These are phyloP conservation scores for Hamamelis virginiana DNA, from an alignment of 164 flowering plant genomes.

Conservation along the genomic window DNA sequence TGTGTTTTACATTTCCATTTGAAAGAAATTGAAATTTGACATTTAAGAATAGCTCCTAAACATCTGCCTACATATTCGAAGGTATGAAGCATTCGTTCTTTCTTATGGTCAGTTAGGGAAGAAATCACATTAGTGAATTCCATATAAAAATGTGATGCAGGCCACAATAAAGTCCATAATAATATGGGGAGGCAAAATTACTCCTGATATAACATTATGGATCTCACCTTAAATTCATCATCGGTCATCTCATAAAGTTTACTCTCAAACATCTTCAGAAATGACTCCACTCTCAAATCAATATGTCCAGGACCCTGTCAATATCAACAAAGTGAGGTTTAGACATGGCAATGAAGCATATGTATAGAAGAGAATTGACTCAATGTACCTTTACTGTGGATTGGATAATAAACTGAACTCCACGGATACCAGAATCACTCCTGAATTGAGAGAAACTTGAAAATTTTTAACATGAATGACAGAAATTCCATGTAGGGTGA, in stretches of 20 bases:
- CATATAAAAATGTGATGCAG: neutral
- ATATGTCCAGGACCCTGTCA: constrained; percentile 76
- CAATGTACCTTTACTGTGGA: constrained; percentile 75
- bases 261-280: constrained; percentile 74
- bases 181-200: neutral
- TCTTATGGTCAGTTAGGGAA: neutral
- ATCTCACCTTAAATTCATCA: constrained; percentile 81
- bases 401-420: constrained; percentile 79
- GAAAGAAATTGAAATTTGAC: too few species aligned
- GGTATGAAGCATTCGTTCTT: neutral
- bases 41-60: too few species aligned
- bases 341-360: neutral
- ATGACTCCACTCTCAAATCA: constrained; percentile 73
- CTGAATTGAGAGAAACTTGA: constrained; percentile 31
- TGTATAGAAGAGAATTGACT: neutral
- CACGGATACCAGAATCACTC: constrained; percentile 77
- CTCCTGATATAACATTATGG: neutral
- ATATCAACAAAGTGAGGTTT: constrained; percentile 8
- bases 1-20: too few species aligned
- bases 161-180: too few species aligned
- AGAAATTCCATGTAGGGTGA: neutral
- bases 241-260: constrained; percentile 66
- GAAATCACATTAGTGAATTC: neutral
- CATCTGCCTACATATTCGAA: too few species aligned
- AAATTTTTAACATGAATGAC: neutral